Evolutionary conservation across 805 yeast genomes (phyloP).

Genomic region (Monosporozyma unispora): DNA sequence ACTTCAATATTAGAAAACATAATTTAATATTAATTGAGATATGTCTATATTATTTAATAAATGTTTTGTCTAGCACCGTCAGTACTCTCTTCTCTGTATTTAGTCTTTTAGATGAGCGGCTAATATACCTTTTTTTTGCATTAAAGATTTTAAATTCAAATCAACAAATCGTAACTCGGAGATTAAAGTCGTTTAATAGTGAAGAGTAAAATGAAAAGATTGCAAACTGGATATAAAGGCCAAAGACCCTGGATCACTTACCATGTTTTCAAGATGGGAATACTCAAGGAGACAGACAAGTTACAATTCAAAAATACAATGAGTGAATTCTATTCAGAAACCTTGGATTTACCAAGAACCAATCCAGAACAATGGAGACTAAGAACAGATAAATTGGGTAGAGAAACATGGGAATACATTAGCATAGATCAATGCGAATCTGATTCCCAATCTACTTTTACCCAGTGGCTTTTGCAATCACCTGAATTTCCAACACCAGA

Average conservation of each 20-base stretch:
- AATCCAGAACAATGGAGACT: conserved; percentile 73
- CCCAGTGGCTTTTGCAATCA: conserved; percentile 44
- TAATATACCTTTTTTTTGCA: neutral
- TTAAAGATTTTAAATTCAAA: neutral
- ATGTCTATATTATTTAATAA: no score
- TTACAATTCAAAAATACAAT: neutral
- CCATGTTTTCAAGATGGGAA: no score
- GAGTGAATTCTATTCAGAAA: conserved; percentile 50
- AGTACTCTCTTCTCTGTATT: neutral
- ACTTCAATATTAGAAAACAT: no score
- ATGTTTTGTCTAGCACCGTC: no score
- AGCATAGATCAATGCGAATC: conserved; percentile 28
- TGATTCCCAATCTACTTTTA: conserved; percentile 46
- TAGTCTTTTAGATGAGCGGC: neutral
- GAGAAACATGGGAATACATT: conserved; percentile 72
- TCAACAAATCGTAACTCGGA: neutral
- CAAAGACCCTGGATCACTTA: no score
- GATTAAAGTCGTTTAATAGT: neutral
- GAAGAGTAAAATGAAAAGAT: neutral
- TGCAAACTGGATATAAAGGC: no score
- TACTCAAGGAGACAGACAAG: no score
- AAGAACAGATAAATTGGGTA: conserved; percentile 58
- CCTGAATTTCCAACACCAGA: conserved; percentile 33
- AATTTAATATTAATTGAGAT: no score
- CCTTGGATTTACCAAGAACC: conserved; percentile 54